A percentile compares a stretch with the other conserved stretches of the same genome.
phyloP scores from a whole-genome alignment of 495 filamentous ascomycete genomes.

The Zalerion maritima region DNA sequence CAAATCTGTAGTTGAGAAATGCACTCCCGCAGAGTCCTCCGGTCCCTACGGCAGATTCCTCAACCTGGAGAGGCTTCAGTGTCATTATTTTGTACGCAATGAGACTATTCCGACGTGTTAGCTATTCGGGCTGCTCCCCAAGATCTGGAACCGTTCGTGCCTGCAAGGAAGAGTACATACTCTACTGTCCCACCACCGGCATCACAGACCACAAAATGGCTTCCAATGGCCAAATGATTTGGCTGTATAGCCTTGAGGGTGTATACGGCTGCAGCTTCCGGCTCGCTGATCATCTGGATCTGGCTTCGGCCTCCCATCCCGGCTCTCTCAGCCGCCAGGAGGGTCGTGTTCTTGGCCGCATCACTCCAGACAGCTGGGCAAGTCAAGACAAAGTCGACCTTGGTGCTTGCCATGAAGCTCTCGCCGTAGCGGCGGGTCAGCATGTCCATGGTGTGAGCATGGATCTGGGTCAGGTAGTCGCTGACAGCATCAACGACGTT shows the following conservation, averaged over 20 bases:
- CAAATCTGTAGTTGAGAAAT: slow-evolving; percentile 56
- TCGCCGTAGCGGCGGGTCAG: slow-evolving; percentile 49
- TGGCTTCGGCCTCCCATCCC: slow-evolving; percentile 46
- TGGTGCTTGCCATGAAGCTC: slow-evolving; percentile 44
- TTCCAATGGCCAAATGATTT: slow-evolving; percentile 45
- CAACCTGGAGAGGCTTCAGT: slow-evolving; percentile 40
- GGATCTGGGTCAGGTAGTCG: slow-evolving; percentile 56
- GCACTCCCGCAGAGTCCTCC: slow-evolving; percentile 54
- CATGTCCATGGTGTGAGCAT: slow-evolving; percentile 60
- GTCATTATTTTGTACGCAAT: slow-evolving; percentile 55
- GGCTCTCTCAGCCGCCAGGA: slow-evolving; percentile 49
- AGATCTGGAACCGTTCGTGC: slow-evolving; percentile 9
- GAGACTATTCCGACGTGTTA: slow-evolving; percentile 27
- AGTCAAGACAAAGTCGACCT: slow-evolving; percentile 55
- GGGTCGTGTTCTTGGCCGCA: slow-evolving; percentile 51
- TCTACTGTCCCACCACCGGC: slow-evolving; percentile 65
- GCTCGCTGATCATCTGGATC: slow-evolving; percentile 58
- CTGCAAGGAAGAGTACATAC: slow-evolving; percentile 15
- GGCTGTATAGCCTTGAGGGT: slow-evolving; percentile 52
- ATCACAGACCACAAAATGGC: slow-evolving; percentile 64
- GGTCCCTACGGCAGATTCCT: slow-evolving; percentile 51
- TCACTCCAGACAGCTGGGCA: slow-evolving; percentile 76
- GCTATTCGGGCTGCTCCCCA: slow-evolving; percentile 14
- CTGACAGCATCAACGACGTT: slow-evolving; percentile 45
- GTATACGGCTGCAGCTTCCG: slow-evolving; percentile 64